Base-by-base conservation (phyloP, 2,329 filamentous ascomycete genomes). In the Biscogniauxia marginata region DNA sequence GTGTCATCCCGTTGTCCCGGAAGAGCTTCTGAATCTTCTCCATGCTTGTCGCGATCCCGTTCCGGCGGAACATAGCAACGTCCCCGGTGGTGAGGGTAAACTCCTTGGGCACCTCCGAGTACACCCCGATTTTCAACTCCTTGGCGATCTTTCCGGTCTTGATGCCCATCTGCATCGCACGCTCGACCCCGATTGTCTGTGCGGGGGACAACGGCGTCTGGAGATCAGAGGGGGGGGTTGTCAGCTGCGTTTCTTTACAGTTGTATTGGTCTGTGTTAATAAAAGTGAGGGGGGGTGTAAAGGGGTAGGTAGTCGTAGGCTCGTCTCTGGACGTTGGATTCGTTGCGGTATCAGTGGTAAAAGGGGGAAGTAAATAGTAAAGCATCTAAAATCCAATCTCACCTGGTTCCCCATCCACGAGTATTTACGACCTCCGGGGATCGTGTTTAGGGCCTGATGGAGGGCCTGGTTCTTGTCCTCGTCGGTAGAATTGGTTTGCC, bases 321-420 rank as follows among this genome's bases (percentile, higher is more conserved):
- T 34, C 30, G 30, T 16, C 30, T 34, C 30, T 34, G 30, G 30
- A 34, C n/a, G n/a, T 34, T 34, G 30, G 30, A 34, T 13, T 43
- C n/a, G n/a, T n/a, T n/a, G n/a, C n/a, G n/a, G n/a, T n/a, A n/a
- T n/a, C n/a, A n/a, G n/a, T n/a, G n/a, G n/a, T n/a, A n/a, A n/a
- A n/a, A n/a, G n/a, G n/a, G n/a, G n/a, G n/a, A n/a, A n/a, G n/a
- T n/a, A n/a, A n/a, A n/a, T n/a, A n/a, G n/a, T n/a, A n/a, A n/a
- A n/a, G n/a, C n/a, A n/a, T n/a, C n/a, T n/a, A n/a, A n/a, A n/a
- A n/a, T n/a, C n/a, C n/a, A n/a, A 9, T 53, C 56, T 46, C 54
- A 64, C 65, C 52, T 57, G 44, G 6, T 55, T 50, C n/a, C n/a
- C n/a, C 16, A 68, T 53, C 61, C 65, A 67, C 13, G 56, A 54